Base-by-base conservation (phyloP, 2,329 filamentous ascomycete genomes). In the Sarocladium strictum region DNA sequence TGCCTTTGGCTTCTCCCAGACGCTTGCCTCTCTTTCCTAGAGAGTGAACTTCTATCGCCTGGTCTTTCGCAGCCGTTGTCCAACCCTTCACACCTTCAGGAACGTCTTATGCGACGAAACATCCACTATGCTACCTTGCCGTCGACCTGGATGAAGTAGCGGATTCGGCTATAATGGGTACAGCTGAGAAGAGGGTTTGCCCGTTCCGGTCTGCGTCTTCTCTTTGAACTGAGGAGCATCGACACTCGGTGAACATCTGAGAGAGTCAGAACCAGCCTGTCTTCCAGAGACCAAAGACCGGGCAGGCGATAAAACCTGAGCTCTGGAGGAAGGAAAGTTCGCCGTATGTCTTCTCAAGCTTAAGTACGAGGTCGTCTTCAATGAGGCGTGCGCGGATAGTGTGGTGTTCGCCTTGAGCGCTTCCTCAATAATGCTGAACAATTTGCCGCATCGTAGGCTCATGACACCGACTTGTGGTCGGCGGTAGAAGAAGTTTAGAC, bases 141-240 rank as follows among this genome's bases (percentile, higher is more conserved):
- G 64, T 95, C 90, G 1, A 94, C 89, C 70, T 95, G 90, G 58
- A 95, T 80, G 72, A 95, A 95, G 69, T 94, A 95, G 66, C 94
- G 93, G 66, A 92, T 90, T 56, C 89, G 76, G 53, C 66, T 68
- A 56, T 76, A 75, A n/a, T 1, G 86, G 85, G 63, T 80, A 77
- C 0, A 94, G 68, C 0, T 90, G 74, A 0, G 80, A 76, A 72
- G 95, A 94, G 73, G 95, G 91, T 66, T 87, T 90, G 72, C 79
- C 79, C 88, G 92, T 93, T 11, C 87, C 86, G 56, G 83, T 85
- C 65, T 91, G 84, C 11, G 92, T 73, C 64, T 89, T 90, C 60
- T 82, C 74, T 56, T 77, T 78, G 73, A 79, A 92, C 45, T 85
- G 83, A 0, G 88, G 88, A 0, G 95, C 90, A 58, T 87, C 76